These are phyloP conservation scores for Agaricus bisporus DNA, from an alignment of 768 basidiomycete genomes.

Conservation along the genomic window DNA sequence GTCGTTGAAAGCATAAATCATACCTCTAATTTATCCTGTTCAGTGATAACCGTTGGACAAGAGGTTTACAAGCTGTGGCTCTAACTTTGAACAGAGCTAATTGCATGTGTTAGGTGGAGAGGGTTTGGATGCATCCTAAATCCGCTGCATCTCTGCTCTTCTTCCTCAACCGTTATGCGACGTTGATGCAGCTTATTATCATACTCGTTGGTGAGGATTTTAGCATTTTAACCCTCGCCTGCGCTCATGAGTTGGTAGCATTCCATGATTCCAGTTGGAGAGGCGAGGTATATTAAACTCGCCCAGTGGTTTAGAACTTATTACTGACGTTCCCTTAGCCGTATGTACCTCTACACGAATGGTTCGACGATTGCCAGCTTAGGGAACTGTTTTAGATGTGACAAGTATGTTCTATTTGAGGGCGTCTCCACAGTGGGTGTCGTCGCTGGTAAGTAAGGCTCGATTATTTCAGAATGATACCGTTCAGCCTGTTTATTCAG, in stretches of 20 bases:
- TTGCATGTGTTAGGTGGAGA: slow-evolving; percentile 13
- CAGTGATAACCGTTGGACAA: slow-evolving; percentile 9
- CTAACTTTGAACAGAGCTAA: too few species aligned
- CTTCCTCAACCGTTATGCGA: slow-evolving; percentile 24
- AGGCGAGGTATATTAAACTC: slow-evolving; percentile 11
- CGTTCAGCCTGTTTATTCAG: not conserved
- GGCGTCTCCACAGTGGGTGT: slow-evolving; percentile 21
- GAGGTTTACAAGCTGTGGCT: slow-evolving; percentile 2
- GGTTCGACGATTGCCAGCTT: not conserved
- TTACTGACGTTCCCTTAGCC: not conserved
- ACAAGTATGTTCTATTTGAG: slow-evolving; percentile 22
- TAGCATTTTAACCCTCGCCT: too few species aligned
- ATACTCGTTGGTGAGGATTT: slow-evolving; percentile 16
- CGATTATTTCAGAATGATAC: not conserved
- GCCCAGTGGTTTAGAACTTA: too few species aligned
- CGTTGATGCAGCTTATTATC: slow-evolving; percentile 21
- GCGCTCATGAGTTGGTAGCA: slow-evolving; percentile 9
- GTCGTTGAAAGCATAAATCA: not conserved
- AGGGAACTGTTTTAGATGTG: slow-evolving; percentile 13
- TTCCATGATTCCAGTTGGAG: slow-evolving; percentile 21
- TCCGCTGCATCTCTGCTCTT: slow-evolving; percentile 23
- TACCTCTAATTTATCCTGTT: not conserved
- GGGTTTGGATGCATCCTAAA: slow-evolving; percentile 22
- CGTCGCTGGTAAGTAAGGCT: slow-evolving; percentile 12
- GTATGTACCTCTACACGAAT: not conserved